Evolutionary conservation across 1,284 basidiomycete species (phyloP).

Genomic region (Veloporphyrellus conicus): DNA sequence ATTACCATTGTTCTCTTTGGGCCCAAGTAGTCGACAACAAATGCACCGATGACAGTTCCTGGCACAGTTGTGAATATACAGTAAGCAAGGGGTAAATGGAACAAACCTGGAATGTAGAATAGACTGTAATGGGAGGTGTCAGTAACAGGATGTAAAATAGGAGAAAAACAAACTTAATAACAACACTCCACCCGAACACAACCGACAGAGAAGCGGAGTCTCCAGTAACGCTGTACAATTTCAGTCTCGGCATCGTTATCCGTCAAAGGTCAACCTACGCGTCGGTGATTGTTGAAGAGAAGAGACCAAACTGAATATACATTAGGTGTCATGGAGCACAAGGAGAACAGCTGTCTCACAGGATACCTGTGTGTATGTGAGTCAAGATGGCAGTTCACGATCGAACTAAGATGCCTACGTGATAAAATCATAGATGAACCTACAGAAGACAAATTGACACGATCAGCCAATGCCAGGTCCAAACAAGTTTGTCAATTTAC

Average conservation of each 20-base stretch:
- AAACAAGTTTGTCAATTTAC: slow-evolving; percentile 35
- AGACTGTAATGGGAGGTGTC: slow-evolving; percentile 40
- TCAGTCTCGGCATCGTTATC: background rate
- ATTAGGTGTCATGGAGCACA: slow-evolving; percentile 2
- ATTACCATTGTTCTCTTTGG: slow-evolving; percentile 73
- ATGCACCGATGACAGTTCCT: slow-evolving; percentile 75
- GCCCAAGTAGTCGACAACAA: slow-evolving; percentile 70
- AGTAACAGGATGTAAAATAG: background rate
- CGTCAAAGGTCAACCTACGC: slow-evolving; percentile 39
- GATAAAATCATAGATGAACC: slow-evolving; percentile 86
- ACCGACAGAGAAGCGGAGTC: slow-evolving; percentile 45
- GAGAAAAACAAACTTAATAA: slow-evolving; percentile 58
- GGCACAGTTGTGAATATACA: background rate
- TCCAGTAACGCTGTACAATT: slow-evolving; percentile 53
- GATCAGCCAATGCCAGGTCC: background rate
- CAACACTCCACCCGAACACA: slow-evolving; percentile 73
- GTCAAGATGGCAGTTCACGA: background rate
- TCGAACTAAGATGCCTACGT: slow-evolving; percentile 40
- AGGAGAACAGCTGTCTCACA: slow-evolving; percentile 36
- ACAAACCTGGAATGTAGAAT: slow-evolving; percentile 63
- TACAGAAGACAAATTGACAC: slow-evolving; percentile 23
- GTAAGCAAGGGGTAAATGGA: background rate
- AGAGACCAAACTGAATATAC: slow-evolving; percentile 67
- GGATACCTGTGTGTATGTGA: slow-evolving; percentile 45
- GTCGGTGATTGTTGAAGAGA: slow-evolving; percentile 74